Base-by-base conservation (phyloP, 495 filamentous ascomycete species). In the Neurospora sp. region DNA sequence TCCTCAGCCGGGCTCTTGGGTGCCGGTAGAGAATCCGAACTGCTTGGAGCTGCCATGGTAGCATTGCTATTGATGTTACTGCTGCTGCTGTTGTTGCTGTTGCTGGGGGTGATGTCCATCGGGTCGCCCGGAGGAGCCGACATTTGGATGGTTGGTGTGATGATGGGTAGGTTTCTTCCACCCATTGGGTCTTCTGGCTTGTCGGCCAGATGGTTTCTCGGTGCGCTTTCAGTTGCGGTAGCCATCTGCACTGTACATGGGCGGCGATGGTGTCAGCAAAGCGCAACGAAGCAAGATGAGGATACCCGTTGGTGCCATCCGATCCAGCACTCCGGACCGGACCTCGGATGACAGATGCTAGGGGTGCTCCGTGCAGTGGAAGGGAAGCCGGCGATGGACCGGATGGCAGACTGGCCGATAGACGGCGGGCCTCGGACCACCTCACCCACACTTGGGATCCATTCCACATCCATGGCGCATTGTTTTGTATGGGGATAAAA, bases 101-200 rank as follows among this genome's bases (percentile, higher is more conserved):
- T 85, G 40, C 83, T 83, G 39, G 84, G 82, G 9, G 85, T 83
- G 74, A 85, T 84, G 35, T 86, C 85, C 85, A 86, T 86, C 10
- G 85, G 85, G 59, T 86, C 84, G 70, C 84, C 83, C 22, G 84
- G 84, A 22, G 84, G 84, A 59, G 83, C 82, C 72, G 84, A 85
- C 78, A 83, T 86, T 73, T 84, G 81, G 74, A 86, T 85, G 42
- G 81, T 85, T 68, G 84, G 84, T 68, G 83, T 82, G 53, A 84
- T 82, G 71, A 86, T 85, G n/a, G 84, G 84, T 20, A 86, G 77
- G 44, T 82, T 84, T 74, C 84, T 83, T 71, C 78, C 79, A 72
- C 82, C 83, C 80, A 84, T 81, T 74, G 78, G 74, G 31, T 84
- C 79, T 22, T 83, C 81, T 40, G 76, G 76, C 70, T 81, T 76